Base-by-base conservation (phyloP, 768 basidiomycete genomes). In the Termitomyces sp. region DNA sequence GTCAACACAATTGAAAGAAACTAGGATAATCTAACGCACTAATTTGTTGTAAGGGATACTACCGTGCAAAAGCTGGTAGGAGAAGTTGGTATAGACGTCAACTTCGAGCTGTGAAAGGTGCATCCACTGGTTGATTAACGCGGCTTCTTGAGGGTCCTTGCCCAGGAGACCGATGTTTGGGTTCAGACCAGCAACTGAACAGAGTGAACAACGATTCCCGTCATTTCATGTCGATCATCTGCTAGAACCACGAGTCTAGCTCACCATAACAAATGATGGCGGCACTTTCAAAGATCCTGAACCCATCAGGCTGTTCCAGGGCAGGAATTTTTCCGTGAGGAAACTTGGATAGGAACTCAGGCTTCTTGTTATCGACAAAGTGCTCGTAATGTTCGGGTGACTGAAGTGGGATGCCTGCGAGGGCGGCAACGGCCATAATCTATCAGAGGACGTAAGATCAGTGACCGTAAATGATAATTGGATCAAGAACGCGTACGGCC, bases 221-320 rank as follows among this genome's bases (percentile, higher is more conserved):
- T 81, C 77, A 69, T 93, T 90, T 55, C 88, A 81, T 22, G 86
- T 86, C 34, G 95, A 95, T 92, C 90, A 37, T 48, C 7, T 13
- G 10, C 33, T 24, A 22, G 15, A 0, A 34, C 49, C 15, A 24
- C 24, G 6, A 37, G 26, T 48, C 37, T 13, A 16, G 87, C 93
- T 84, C 75, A 98, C 96, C 65, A 75, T 96, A 94, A 57, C 85
- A 86, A 49, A 91, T 88, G 72, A 98, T 93, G 45, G 92, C 84
- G 52, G 74, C 68, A 55, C 82, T 79, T 77, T 96, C 96, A 64
- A 84, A 83, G 57, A 97, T 76, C 66, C 78, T 81, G 80, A 93
- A 83, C 55, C 93, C 92, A 70, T 93, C 84, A 13, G 76, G 72
- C 48, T 81, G 77, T 70, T 94, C 92, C 55, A 88, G 81, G 31